phyloP scores from a whole-genome alignment of 495 filamentous ascomycete genomes.

The Letharia columbiana region DNA sequence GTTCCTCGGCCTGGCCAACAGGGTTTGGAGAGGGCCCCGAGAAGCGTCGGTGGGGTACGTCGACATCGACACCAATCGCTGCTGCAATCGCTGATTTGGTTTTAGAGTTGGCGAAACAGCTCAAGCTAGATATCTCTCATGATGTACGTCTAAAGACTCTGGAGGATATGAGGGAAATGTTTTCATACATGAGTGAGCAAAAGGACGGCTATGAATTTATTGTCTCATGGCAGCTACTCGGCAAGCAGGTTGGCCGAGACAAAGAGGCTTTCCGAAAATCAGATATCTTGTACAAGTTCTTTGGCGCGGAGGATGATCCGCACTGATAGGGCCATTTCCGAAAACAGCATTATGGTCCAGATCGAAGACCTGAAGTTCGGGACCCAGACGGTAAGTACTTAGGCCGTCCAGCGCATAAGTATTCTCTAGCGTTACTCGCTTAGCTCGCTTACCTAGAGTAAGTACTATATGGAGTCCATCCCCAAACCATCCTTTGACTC shows the following conservation, averaged over 20 bases:
- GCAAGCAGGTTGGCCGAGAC: neutral
- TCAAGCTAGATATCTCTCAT: slow-evolving; percentile 5
- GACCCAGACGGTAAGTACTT: no score
- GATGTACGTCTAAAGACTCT: neutral
- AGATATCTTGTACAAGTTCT: neutral
- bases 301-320: neutral
- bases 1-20: slow-evolving; percentile 17
- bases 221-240: slow-evolving; percentile 1
- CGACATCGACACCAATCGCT: slow-evolving; percentile 20
- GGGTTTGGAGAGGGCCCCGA: neutral
- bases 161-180: slow-evolving; percentile 3
- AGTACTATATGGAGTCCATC: no score
- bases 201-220: slow-evolving; percentile 3
- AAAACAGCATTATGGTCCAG: no score
- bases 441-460: no score
- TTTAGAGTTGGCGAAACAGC: slow-evolving; percentile 16
- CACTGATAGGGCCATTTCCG: no score
- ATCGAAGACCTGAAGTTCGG: no score
- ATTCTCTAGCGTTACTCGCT: no score
- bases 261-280: neutral
- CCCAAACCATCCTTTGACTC: neutral
- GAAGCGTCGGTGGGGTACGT: slow-evolving; percentile 18
- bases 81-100: slow-evolving; percentile 22
- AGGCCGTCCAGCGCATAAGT: no score
- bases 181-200: neutral